Evolutionary conservation across 352 stramenopile genomes (phyloP), one percentile per base, ranked within the genome.

Genomic region (Phytophthora rubi): DNA sequence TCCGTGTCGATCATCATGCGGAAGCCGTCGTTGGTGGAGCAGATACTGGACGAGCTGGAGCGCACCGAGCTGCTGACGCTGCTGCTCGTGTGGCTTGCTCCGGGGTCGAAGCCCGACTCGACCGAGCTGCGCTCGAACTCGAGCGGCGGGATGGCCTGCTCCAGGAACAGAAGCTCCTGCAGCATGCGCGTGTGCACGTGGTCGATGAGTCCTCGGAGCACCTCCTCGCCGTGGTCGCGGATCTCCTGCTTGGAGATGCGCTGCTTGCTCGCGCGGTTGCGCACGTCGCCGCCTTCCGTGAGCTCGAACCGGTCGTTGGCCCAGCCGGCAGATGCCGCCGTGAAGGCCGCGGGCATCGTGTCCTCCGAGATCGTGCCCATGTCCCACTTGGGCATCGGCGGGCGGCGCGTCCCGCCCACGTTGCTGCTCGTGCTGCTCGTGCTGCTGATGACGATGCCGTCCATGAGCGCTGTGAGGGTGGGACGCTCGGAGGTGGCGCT

Each of bases 341-440:
- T 83, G 59, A 81, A 77, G 12, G 64, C 71, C 0, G 73, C 65
- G 21, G 83, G 75, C 73, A 86, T 77, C 39, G 82, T 74, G 65
- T 90, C 80, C 55, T 93, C 85, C 2, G 80, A 85, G 65, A 93
- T 93, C 28, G 85, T 91, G n/a, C 85, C 85, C 85, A 93, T 93
- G 60, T 91, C 83, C 80, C 79, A 84, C 57, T 69, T 72, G 3
- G 58, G 62, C 42, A 79, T 65, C 8, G 75, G 77, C 0, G 71
- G 59, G 9, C 75, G 71, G 8, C 74, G 69, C 1, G 57, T 35
- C 8, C n/a, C 49, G 26, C 42, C 51, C 28, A 52, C 51, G 32
- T 68, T 68, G 59, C 59, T 71, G 35, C 55, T 74, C 32, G n/a
- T n/a, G n/a, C n/a, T n/a, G n/a, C n/a, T n/a, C n/a, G 54, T 63